Evolutionary conservation across 2,329 filamentous ascomycete species (phyloP), one percentile per base, ranked within the genome.

Genomic region (Botrytis porri): DNA sequence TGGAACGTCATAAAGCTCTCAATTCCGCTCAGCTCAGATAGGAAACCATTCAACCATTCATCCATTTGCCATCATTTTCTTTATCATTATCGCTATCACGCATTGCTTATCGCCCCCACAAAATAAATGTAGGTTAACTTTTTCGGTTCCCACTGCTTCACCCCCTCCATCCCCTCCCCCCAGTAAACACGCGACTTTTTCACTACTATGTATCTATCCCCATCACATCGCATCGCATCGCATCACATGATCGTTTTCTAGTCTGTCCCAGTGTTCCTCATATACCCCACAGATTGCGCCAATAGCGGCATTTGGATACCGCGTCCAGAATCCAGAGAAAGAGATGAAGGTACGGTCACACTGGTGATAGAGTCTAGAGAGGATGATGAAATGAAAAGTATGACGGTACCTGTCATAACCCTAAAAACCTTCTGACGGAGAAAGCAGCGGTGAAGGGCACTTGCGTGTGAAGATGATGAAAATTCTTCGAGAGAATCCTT

Each of bases 301-400:
- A 51, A 63, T 61, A 29, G 57, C 57, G 69, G 41, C 43, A 63
- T 70, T 37, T 62, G 69, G 29, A 39, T 70, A 45, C 29, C 25
- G 22, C 37, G 37, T 45, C 25, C 57, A 45, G 39, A 16, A 60
- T 37, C 22, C 16, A 54, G 37, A n/a, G 22, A 65, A 8, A 14
- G 41, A 35, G 62, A 48, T 45, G 29, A 37, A 48, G 62, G 29
- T 62, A n/a, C n/a, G n/a, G n/a, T n/a, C n/a, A n/a, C n/a, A n/a
- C n/a, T n/a, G n/a, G n/a, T n/a, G n/a, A n/a, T n/a, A n/a, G n/a
- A n/a, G n/a, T n/a, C n/a, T n/a, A n/a, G n/a, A 48, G 62, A n/a
- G 41, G 22, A 35, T 22, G 22, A 12, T 64, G 18, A 29, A 18
- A n/a, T n/a, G n/a, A n/a, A n/a, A n/a, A n/a, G 60, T 62, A 39